Evolutionary conservation across 495 filamentous ascomycete species (phyloP).

Genomic region (Lepraria neglecta): DNA sequence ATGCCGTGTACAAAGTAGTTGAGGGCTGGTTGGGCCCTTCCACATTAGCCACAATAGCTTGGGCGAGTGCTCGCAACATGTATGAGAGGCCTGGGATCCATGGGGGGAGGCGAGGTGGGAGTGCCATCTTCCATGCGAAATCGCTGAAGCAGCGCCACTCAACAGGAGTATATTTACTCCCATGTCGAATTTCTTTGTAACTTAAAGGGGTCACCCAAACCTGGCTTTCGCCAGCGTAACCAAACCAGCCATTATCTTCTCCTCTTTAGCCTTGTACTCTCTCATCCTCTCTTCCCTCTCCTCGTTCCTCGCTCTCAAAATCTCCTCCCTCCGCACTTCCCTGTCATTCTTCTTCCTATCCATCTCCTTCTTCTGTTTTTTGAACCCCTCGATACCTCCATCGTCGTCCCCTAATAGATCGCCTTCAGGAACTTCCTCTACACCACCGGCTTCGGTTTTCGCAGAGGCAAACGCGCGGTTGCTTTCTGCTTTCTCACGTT

Average conservation of each 20-base stretch:
- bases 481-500: constrained; percentile 47
- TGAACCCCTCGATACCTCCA: constrained; percentile 26
- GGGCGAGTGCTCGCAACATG: no score
- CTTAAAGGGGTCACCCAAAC: constrained; percentile 22
- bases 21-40: no score
- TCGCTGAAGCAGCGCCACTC: no score
- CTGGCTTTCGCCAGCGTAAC: constrained; percentile 28
- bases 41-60: no score
- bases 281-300: constrained; percentile 28
- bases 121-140: no score
- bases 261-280: constrained; percentile 28
- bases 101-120: no score
- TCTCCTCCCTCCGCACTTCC: constrained; percentile 28
- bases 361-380: constrained; percentile 26
- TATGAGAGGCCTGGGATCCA: no score
- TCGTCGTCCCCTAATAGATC: constrained; percentile 26
- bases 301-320: constrained; percentile 25
- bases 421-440: constrained; percentile 26
- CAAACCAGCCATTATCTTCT: constrained; percentile 28
- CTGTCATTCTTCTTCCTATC: constrained; percentile 30
- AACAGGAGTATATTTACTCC: no score
- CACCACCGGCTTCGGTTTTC: constrained; percentile 24
- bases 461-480: constrained; percentile 42
- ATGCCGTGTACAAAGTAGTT: no score
- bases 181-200: no score